Evolutionary conservation across 148 eudicot genomes (phyloP), one percentile per base, ranked within the genome.

Genomic region (Pharnaceum exiguum): DNA sequence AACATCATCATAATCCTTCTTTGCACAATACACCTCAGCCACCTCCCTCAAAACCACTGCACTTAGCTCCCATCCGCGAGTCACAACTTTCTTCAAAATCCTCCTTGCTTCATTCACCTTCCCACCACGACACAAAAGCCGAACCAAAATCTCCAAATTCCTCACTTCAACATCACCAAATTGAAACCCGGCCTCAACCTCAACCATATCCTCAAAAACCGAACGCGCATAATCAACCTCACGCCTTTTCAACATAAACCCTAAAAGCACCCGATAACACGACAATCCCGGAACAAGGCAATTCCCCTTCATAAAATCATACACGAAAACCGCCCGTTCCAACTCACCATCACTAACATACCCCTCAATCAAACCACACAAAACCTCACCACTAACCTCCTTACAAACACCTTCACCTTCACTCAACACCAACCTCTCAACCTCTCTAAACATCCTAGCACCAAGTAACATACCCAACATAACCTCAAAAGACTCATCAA

Each of bases 1-100:
- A 21, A 86, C 56, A 70, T 86, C 90, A 38, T 79, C 79, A 27
- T 73, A 89, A 69, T 89, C 97, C 77, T 69, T 81, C 75, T 89
- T 89, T 52, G 74, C 75, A 62, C 85, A 83, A 52, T 86, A 89
- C 24, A 66, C 76, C 63, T 66, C 17, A 26, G 75, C 74, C 60
- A 89, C 66, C 65, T 80, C 82, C 55, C 77, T 60, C 62, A 83
- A 55, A 46, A 83, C 77, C 38, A 58, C 12, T 31, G 40, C 18
- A 70, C 66, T 77, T 46, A 86, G 86, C 66, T 64, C 24, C 54
- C 81, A 77, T 46, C 95, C 88, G 60, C 6, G 57, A 36, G 26
- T 28, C 5, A 60, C 55, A 37, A 58, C 30, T 46, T 65, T 79
- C 73, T 59, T 79, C 46, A 83, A 71, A 51, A 89, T 68, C 43